Percentiles rank a stretch among this genome's conserved stretches.
phyloP scores from a whole-genome alignment of 73 alveolate genomes.

The Blepharisma stoltei region DNA sequence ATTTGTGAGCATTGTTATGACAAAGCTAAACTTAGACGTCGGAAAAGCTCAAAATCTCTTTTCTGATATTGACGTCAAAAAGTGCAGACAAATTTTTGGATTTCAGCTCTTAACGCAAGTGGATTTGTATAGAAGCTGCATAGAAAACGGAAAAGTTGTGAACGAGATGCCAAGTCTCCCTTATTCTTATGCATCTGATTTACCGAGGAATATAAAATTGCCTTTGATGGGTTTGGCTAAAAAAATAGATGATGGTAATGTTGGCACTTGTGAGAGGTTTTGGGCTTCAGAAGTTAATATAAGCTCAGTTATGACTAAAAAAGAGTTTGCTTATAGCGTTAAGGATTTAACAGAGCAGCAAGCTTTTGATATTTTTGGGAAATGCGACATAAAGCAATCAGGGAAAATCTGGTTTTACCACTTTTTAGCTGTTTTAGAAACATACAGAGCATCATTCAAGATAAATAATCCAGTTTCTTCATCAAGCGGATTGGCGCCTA shows the following conservation, averaged over 20 bases:
- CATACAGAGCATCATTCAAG: neutral
- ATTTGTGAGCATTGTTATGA: neutral
- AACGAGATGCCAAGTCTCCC: neutral
- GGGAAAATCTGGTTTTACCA: conserved; percentile 10
- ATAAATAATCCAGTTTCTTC: neutral
- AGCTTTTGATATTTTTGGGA: neutral
- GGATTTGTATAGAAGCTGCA: conserved; percentile 5
- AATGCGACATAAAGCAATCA: neutral
- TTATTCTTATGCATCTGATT: neutral
- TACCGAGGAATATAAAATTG: neutral
- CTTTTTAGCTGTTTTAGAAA: conserved; percentile 20
- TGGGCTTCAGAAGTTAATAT: neutral
- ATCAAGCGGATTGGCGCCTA: no score
- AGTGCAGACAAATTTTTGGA: neutral
- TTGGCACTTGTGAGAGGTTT: neutral
- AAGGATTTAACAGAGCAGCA: conserved; percentile 1
- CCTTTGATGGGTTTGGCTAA: neutral
- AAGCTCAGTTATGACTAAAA: neutral
- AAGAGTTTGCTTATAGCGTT: neutral
- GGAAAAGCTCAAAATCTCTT: neutral
- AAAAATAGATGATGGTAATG: neutral
- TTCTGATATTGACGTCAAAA: neutral
- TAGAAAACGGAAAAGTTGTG: neutral
- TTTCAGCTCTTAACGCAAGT: neutral
- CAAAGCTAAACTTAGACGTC: neutral